Conservation (phyloP, 2,329 filamentous ascomycete species). For the Ophiostoma perfectum region DNA sequence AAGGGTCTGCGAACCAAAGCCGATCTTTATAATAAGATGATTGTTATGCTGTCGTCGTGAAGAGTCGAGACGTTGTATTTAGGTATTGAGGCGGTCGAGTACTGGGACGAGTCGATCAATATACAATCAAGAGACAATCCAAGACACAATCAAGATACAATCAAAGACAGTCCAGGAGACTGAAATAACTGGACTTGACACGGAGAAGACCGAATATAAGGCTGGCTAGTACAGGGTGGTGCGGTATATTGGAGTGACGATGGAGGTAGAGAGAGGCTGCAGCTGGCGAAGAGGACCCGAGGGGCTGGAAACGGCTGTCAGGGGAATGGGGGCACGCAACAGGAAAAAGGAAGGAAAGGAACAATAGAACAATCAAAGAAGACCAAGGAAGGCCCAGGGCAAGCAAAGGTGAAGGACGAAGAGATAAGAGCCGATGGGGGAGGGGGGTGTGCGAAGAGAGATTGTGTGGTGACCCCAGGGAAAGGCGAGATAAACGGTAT, state of each 20-base stretch:
- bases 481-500: background rate
- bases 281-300: conserved; percentile 18
- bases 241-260: background rate
- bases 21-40: background rate
- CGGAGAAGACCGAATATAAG: background rate
- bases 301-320: conserved; percentile 23
- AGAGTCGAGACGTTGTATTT: too few species aligned
- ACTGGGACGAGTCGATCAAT: too few species aligned
- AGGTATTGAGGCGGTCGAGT: background rate
- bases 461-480: background rate
- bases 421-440: conserved; percentile 19
- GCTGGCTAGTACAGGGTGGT: background rate
- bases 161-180: too few species aligned
- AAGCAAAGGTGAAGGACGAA: conserved; percentile 16
- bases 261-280: background rate
- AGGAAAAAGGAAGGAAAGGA: conserved; percentile 12
- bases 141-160: too few species aligned
- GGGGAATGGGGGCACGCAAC: conserved; percentile 9
- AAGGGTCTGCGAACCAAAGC: background rate
- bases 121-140: too few species aligned
- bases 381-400: conserved; percentile 13
- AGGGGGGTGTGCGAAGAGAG: conserved; percentile 15
- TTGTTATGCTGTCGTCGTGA: background rate
- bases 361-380: conserved; percentile 18
- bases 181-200: background rate